Percentiles rank a stretch among this genome's conserved stretches.
Evolutionary conservation across 2,329 filamentous ascomycete species (phyloP).

Genomic region (Trichoderma endophyticum): DNA sequence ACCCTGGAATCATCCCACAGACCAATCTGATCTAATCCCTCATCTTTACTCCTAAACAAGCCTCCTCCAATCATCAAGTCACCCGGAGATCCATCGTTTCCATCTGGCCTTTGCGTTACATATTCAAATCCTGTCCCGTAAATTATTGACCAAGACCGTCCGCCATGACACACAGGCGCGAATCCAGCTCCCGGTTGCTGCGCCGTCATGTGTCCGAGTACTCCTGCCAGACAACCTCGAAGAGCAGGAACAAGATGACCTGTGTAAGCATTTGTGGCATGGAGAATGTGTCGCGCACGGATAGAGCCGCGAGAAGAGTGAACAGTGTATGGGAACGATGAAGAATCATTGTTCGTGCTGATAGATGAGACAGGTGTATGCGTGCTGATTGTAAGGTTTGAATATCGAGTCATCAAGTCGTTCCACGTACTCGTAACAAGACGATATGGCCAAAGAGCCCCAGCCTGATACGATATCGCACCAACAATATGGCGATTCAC

Average conservation of each 20-base stretch:
- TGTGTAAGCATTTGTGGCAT: constrained; percentile 56
- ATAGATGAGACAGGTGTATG: constrained; percentile 37
- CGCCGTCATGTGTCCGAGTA: constrained; percentile 49
- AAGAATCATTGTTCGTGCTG: neutral
- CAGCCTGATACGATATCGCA: constrained; percentile 44
- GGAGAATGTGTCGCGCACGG: constrained; percentile 48
- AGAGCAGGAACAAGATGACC: constrained; percentile 50
- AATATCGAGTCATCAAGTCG: constrained; percentile 36
- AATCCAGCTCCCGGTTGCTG: constrained; percentile 41
- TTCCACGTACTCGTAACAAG: constrained; percentile 47
- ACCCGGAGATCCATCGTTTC: constrained; percentile 30
- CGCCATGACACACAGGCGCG: constrained; percentile 27
- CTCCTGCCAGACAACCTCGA: constrained; percentile 42
- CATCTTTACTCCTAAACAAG: constrained; percentile 39
- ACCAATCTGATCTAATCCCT: constrained; percentile 47
- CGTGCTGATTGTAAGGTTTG: constrained; percentile 38
- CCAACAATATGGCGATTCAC: constrained; percentile 37
- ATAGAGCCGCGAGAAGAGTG: constrained; percentile 45
- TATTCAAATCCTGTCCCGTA: constrained; percentile 50
- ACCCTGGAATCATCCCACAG: constrained; percentile 43
- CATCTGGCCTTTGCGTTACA: constrained; percentile 44
- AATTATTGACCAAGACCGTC: constrained; percentile 50
- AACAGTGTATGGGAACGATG: constrained; percentile 38
- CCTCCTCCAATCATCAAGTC: constrained; percentile 57
- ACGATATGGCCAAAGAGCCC: constrained; percentile 50